Evolutionary conservation across 2,329 filamentous ascomycete species (phyloP).

Genomic region (Scytalidium sp.): DNA sequence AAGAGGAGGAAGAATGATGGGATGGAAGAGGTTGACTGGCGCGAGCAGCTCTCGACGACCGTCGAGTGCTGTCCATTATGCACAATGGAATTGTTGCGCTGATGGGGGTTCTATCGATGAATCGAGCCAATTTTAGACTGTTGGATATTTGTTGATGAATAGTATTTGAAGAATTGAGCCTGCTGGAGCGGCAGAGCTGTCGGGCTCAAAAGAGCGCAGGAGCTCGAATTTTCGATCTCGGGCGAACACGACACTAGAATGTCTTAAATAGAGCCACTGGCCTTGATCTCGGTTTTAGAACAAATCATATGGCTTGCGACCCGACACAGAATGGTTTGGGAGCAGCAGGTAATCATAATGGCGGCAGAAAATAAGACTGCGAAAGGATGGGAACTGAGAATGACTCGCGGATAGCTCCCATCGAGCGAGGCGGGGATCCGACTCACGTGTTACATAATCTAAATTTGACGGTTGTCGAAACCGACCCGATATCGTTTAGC

Average conservation of each 20-base stretch:
- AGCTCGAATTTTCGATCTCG: neutral
- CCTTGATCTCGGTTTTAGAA: neutral
- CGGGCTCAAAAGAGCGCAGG: neutral
- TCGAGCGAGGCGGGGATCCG: neutral
- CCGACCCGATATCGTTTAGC: neutral
- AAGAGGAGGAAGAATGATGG: constrained; percentile 75
- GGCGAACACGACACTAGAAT: neutral
- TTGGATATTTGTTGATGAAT: neutral
- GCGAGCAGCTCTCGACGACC: constrained; percentile 89
- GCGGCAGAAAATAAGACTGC: constrained; percentile 5
- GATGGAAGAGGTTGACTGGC: constrained; percentile 66
- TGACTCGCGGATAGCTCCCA: neutral
- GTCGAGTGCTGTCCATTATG: constrained; percentile 61
- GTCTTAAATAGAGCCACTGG: neutral
- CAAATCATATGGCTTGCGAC: constrained; percentile 9
- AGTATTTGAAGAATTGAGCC: neutral
- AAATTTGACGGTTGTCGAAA: neutral
- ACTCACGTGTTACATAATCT: neutral
- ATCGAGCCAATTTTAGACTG: neutral
- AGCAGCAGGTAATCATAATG: constrained; percentile 18
- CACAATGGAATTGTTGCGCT: constrained; percentile 6
- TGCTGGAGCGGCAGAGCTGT: neutral
- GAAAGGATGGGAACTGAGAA: neutral
- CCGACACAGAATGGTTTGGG: constrained; percentile 8
- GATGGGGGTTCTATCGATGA: neutral